Percentiles rank a stretch among this genome's conserved stretches.
phyloP scores from a whole-genome alignment of 352 stramenopile genomes.

The Aphanomyces cochlioides region DNA sequence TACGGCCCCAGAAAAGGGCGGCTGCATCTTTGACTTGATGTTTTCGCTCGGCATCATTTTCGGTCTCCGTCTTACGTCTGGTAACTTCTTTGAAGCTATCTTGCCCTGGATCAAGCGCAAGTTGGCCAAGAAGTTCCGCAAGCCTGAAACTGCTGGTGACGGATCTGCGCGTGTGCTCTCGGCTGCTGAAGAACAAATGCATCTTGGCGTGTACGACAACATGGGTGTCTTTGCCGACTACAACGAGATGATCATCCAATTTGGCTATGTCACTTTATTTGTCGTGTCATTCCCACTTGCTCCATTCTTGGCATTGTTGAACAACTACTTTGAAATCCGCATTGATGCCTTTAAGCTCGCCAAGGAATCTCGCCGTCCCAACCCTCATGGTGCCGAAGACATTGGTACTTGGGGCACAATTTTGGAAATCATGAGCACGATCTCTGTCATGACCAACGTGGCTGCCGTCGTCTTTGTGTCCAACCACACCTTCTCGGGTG shows the following conservation, averaged over 20 bases:
- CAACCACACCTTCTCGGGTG: slow-evolving; percentile 47
- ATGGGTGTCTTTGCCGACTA: slow-evolving; percentile 82
- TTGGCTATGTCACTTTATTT: slow-evolving; percentile 87
- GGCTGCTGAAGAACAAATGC: slow-evolving; percentile 55
- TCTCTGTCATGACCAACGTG: slow-evolving; percentile 90
- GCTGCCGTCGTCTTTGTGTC: slow-evolving; percentile 91
- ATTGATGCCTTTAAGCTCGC: slow-evolving; percentile 85
- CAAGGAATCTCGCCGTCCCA: slow-evolving; percentile 60
- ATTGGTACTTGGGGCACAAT: slow-evolving; percentile 92
- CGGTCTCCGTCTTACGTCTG: slow-evolving; percentile 56
- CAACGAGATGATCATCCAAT: slow-evolving; percentile 88
- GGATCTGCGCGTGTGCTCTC: slow-evolving; percentile 40
- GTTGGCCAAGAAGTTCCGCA: slow-evolving; percentile 29
- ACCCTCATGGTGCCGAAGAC: slow-evolving; percentile 74
- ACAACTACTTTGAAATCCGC: slow-evolving; percentile 91
- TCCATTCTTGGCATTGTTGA: slow-evolving; percentile 81
- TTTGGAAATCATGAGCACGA: slow-evolving; percentile 84
- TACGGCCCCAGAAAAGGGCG: slow-evolving; percentile 41
- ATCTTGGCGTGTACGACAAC: slow-evolving; percentile 61
- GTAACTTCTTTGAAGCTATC: slow-evolving; percentile 74
- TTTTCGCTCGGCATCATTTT: slow-evolving; percentile 75
- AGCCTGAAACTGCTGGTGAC: slow-evolving; percentile 41
- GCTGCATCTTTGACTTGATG: slow-evolving; percentile 76
- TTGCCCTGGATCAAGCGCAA: slow-evolving; percentile 73
- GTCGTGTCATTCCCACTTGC: slow-evolving; percentile 90